Evolutionary conservation across 192 early-diverging fungal species (phyloP), one percentile per base, ranked within the genome.

Genomic region (Podila horticola): DNA sequence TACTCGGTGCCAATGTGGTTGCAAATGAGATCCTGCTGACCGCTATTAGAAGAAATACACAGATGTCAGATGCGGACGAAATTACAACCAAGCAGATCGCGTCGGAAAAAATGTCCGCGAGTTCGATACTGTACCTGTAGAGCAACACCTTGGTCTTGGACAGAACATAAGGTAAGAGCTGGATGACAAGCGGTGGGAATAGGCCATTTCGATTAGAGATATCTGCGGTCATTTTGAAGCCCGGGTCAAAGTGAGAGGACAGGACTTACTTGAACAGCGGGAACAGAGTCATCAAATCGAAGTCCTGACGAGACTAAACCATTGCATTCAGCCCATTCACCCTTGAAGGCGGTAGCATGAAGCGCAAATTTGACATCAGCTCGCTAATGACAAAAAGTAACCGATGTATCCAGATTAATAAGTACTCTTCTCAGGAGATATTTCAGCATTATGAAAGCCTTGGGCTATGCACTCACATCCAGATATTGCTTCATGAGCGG

Each of bases 1-100:
- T 86, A 87, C 63, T 90, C 83, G 0, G 90, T 91, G 26, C 95
- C 95, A 28, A 90, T 69, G 58, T 86, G 84, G 74, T 96, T 96
- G 74, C 95, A 96, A 62, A 95, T 94, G 60, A 95, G 71, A 71
- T 96, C 95, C 66, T 89, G 71, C 48, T 93, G 92, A 7, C 95
- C 95, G 69, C 93, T 95, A 61, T 57, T 22, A 15, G 13, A 45
- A 45, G 41, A 45, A 36, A 45, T 17, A 45, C 2, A 17, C 41
- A 13, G 41, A 8, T 45, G 41, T 45, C 41, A 45, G 41, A 36
- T 45, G 41, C 41, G 41, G 41, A 17, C 41, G 41, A 45, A 45
- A 45, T 45, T 17, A 45, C 1, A 45, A 13, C 1, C 10, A 28
- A 33, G 30, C 1, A 33, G 12, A 61, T 52, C 48, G n/a, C 33